phyloP scores from a whole-genome alignment of 108 stramenopile genomes.

The Cyclotella choctawhatcheeana region DNA sequence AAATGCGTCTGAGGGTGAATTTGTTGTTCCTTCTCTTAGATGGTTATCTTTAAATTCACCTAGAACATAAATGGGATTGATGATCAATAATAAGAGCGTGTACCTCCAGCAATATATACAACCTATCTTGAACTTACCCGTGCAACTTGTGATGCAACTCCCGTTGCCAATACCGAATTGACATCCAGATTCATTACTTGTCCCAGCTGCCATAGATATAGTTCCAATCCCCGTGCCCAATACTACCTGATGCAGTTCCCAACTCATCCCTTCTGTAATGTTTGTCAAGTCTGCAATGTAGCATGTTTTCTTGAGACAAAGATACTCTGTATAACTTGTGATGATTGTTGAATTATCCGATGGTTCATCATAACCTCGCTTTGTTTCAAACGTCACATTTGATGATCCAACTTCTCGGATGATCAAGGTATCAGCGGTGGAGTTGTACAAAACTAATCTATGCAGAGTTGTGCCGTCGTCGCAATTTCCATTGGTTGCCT shows the following conservation, averaged over 20 bases:
- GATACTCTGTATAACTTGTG: neutral
- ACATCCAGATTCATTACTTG: slow-evolving; percentile 23
- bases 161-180: slow-evolving; percentile 32
- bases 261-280: slow-evolving; percentile 22
- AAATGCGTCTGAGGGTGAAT: neutral
- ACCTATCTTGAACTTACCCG: slow-evolving; percentile 20
- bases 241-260: slow-evolving; percentile 31
- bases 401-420: slow-evolving; percentile 15
- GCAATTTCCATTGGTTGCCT: slow-evolving; percentile 32
- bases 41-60: slow-evolving; percentile 18
- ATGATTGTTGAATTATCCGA: neutral
- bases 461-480: slow-evolving; percentile 20
- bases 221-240: slow-evolving; percentile 20
- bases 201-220: slow-evolving; percentile 24
- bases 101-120: neutral
- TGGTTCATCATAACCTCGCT: neutral
- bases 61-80: neutral
- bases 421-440: slow-evolving; percentile 19
- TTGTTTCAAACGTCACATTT: slow-evolving; percentile 23
- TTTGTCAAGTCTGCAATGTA: slow-evolving; percentile 26
- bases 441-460: slow-evolving; percentile 30
- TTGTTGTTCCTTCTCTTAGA: slow-evolving; percentile 4
- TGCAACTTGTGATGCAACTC: slow-evolving; percentile 29
- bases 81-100: neutral
- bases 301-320: slow-evolving; percentile 36